Percentiles rank a stretch among this genome's conserved stretches.
Evolutionary conservation across 2,329 filamentous ascomycete genomes (phyloP).

Genomic region (Alternaria atra): DNA sequence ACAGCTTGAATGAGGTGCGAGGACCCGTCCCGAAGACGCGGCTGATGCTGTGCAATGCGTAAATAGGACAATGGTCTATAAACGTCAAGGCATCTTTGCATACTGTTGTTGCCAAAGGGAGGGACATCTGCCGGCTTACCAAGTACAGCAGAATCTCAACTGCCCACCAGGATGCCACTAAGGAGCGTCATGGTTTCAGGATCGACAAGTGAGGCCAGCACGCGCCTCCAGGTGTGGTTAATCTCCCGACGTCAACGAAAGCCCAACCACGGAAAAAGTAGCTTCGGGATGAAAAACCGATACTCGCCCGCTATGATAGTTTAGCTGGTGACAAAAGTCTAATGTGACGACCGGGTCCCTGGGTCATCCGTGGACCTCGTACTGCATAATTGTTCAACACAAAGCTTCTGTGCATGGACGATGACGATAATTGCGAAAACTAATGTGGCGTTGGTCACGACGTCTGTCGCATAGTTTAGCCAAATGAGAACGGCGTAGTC

Average conservation of each 20-base stretch:
- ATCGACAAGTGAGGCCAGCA: neutral
- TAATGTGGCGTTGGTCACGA: neutral
- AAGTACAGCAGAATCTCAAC: neutral
- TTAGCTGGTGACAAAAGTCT: neutral
- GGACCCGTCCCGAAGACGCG: neutral
- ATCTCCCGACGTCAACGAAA: neutral
- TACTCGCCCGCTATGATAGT: neutral
- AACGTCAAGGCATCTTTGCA: neutral
- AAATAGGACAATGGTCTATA: neutral
- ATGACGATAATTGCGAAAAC: neutral
- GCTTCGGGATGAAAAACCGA: neutral
- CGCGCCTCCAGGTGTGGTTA: neutral
- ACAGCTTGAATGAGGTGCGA: neutral
- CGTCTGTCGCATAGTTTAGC: neutral
- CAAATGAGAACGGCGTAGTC: neutral
- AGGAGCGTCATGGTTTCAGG: neutral
- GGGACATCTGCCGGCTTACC: neutral
- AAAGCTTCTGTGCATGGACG: neutral
- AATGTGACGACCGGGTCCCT: slow-evolving; percentile 8
- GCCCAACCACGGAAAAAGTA: slow-evolving; percentile 4
- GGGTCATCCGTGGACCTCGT: slow-evolving; percentile 2
- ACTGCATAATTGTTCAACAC: neutral
- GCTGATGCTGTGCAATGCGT: neutral
- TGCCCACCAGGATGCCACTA: neutral
- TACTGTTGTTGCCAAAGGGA: neutral